Conservation (phyloP, 1,284 basidiomycete genomes). For the Melampsora abietis-canadensis region DNA sequence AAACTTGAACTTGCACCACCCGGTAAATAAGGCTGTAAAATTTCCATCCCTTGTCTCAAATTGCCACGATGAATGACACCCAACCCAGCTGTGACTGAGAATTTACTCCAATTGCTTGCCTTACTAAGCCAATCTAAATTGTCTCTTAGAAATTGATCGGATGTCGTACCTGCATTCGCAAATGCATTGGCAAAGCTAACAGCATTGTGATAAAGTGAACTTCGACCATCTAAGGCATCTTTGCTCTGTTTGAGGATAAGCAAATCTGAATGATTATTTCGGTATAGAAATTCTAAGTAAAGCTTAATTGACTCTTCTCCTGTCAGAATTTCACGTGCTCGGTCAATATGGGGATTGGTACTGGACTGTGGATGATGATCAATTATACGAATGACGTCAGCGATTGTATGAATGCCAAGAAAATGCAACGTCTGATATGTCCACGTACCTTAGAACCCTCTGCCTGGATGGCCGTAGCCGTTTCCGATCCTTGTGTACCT, state of each 20-base stretch:
- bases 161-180: conserved; percentile 90
- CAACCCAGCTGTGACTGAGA: conserved; percentile 87
- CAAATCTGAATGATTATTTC: conserved; percentile 86
- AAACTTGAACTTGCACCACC: conserved; percentile 62
- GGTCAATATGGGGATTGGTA: conserved; percentile 53
- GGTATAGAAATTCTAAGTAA: conserved; percentile 87
- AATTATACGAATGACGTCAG: neutral
- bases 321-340: conserved; percentile 73
- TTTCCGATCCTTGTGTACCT: conserved; percentile 30
- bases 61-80: conserved; percentile 96
- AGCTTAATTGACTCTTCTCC: conserved; percentile 85
- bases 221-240: conserved; percentile 87
- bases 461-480: conserved; percentile 6
- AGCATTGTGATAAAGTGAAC: conserved; percentile 92
- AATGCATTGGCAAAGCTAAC: conserved; percentile 92
- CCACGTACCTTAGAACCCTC: neutral
- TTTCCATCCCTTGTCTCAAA: conserved; percentile 82
- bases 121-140: conserved; percentile 91
- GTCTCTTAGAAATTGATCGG: conserved; percentile 83
- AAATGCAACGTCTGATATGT: too few species aligned
- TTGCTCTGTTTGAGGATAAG: conserved; percentile 87
- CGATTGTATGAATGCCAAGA: neutral
- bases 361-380: conserved; percentile 49
- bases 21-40: conserved; percentile 90
- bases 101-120: conserved; percentile 95